Evolutionary conservation across 2,329 filamentous ascomycete genomes (phyloP).

Genomic region (Fusarium armeniacum): DNA sequence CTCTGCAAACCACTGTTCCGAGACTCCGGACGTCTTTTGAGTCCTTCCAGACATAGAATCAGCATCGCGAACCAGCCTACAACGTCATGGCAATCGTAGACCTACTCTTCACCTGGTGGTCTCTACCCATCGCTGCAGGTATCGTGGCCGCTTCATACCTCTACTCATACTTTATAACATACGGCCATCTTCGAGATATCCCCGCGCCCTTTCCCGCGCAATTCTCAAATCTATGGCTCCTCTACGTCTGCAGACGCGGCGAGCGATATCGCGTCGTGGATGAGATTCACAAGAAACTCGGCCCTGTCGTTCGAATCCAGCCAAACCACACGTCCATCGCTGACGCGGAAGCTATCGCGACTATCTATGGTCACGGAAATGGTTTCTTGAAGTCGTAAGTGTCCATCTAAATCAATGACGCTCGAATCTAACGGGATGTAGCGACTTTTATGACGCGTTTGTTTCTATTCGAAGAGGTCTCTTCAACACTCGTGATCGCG

Average conservation of each 20-base stretch:
- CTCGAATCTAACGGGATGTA: slow-evolving; percentile 51
- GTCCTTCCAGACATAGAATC: not conserved
- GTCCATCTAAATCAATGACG: accelerated
- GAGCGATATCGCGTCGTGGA: slow-evolving; percentile 76
- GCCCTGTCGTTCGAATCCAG: slow-evolving; percentile 85
- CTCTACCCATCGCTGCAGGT: slow-evolving; percentile 61
- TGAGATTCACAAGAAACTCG: slow-evolving; percentile 78
- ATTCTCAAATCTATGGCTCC: slow-evolving; percentile 85
- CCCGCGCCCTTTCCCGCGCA: slow-evolving; percentile 73
- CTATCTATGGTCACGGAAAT: slow-evolving; percentile 85
- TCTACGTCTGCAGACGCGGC: slow-evolving; percentile 75
- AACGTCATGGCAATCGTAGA: slow-evolving; percentile 51
- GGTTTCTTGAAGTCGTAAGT: slow-evolving; percentile 78
- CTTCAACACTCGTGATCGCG: slow-evolving; percentile 88
- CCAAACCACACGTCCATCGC: slow-evolving; percentile 88
- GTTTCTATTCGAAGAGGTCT: slow-evolving; percentile 87
- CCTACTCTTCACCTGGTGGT: slow-evolving; percentile 61
- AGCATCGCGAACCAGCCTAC: not conserved
- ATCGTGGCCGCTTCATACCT: slow-evolving; percentile 68
- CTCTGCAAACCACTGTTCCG: not conserved
- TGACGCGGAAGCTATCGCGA: slow-evolving; percentile 81
- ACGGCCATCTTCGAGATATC: slow-evolving; percentile 64
- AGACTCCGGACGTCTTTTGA: not conserved
- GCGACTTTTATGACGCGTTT: slow-evolving; percentile 91
- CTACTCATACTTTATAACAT: slow-evolving; percentile 72